Base-by-base conservation (phyloP, 2,329 filamentous ascomycete species). In the Monosporascus sp. region DNA sequence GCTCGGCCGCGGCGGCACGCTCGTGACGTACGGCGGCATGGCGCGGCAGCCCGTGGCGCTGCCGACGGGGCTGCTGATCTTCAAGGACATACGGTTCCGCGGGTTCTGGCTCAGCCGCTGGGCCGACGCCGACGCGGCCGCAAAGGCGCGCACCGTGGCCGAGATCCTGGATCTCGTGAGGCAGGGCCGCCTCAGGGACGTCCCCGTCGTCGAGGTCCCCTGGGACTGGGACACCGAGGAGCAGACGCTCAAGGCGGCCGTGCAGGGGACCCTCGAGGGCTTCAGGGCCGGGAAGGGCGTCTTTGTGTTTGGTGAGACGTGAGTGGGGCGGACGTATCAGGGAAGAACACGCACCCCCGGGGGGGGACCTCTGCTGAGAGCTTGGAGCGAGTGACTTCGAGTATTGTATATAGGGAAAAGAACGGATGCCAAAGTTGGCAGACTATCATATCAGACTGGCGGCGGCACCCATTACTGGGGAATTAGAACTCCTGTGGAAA, bases 21-120 rank as follows among this genome's bases (percentile, higher is more conserved):
- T 97, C 70, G 90, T 99, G 24, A 96, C 93, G 5, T 99, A 99
- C 67, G 94, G 94, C 25, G 93, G 89, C 49, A 99, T 99, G 94
- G 85, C 89, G 36, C 89, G 88, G 68, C 86, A 96, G 74, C 92
- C 93, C 0, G 80, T 97, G 25, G 78, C 81, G 6, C 72, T 97
- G 56, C 90, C 93, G 0, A 88, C 92, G 1, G 89, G 88, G 0
- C 76, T 95, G 60, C 76, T 97, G 54, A 99, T 99, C 62, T 99
- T 99, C 76, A 94, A 93, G 71, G 85, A 97, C 62, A 79, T 97
- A 50, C 80, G 83, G 49, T 96, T 97, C 65, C 81, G 89, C 56
- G 95, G 94, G 5, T 99, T 97, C 72, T 99, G 94, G 94, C 84
- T 97, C 24, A 94, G 88, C 66, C 84, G 80, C 55, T 97, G 94